Percentiles rank a stretch among this genome's conserved stretches.
Conservation (phyloP, 2,329 filamentous ascomycete species). For the Fusarium brevicatenulatum region DNA sequence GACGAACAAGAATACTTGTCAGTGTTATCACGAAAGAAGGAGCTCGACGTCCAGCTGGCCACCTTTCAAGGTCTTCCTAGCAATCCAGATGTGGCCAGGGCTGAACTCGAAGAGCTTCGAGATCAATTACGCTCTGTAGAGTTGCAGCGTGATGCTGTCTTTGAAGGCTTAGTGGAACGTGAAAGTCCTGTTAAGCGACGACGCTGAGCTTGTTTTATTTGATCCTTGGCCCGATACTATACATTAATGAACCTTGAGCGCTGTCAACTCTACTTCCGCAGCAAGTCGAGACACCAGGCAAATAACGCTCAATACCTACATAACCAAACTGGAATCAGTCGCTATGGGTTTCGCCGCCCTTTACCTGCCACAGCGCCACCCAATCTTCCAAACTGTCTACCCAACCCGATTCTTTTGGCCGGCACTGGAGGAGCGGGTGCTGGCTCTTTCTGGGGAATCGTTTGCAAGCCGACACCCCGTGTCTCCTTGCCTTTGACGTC, state of each 20-base stretch:
- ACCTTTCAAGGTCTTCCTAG: slow-evolving; percentile 78
- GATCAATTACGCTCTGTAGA: slow-evolving; percentile 70
- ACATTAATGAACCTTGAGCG: slow-evolving; percentile 26
- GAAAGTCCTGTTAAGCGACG: slow-evolving; percentile 63
- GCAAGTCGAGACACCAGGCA: slow-evolving; percentile 8
- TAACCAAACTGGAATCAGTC: slow-evolving; percentile 8
- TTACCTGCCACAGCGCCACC: slow-evolving; percentile 77
- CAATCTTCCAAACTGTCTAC: slow-evolving; percentile 75
- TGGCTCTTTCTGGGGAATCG: slow-evolving; percentile 62
- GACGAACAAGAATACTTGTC: slow-evolving; percentile 68
- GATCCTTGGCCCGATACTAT: slow-evolving; percentile 28
- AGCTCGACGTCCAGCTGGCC: slow-evolving; percentile 69
- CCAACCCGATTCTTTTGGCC: slow-evolving; percentile 71
- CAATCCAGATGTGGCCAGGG: slow-evolving; percentile 73
- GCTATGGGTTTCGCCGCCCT: slow-evolving; percentile 60
- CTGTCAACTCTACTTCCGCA: neutral
- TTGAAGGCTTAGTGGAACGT: slow-evolving; percentile 76
- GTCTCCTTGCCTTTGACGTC: slow-evolving; percentile 56
- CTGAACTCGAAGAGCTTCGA: slow-evolving; percentile 75
- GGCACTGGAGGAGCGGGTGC: slow-evolving; percentile 54
- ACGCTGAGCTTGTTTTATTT: slow-evolving; percentile 41
- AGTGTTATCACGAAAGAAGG: slow-evolving; percentile 66
- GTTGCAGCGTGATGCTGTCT: slow-evolving; percentile 74
- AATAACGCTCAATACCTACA: slow-evolving; percentile 14
- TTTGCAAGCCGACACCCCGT: slow-evolving; percentile 50